Evolutionary conservation across 179 eudicot species (phyloP).

Genomic region (Silene coronaria): DNA sequence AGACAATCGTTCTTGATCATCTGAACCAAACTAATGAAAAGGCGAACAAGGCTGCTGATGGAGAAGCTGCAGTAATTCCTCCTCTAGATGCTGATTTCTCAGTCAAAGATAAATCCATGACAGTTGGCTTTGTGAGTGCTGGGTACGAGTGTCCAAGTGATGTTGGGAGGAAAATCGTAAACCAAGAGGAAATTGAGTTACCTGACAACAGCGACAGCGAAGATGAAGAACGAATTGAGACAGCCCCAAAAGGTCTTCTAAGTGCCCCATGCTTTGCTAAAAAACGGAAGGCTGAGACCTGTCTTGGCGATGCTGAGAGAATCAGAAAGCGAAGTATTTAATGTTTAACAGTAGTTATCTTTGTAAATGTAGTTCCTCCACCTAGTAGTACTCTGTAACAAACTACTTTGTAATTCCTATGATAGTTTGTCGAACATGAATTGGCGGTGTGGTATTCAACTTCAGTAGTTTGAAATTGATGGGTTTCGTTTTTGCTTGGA

Average conservation of each 20-base stretch:
- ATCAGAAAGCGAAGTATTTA: too few relatives aligned
- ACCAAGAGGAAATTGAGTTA: slow-evolving; percentile 65
- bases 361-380: too few relatives aligned
- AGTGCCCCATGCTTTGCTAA: slow-evolving; percentile 37
- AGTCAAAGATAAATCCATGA: slow-evolving; percentile 36
- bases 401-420: too few relatives aligned
- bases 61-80: slow-evolving; percentile 47
- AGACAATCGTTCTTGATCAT: slow-evolving; percentile 69
- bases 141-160: slow-evolving; percentile 46
- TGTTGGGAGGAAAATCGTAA: slow-evolving; percentile 27
- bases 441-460: too few relatives aligned
- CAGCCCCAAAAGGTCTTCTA: slow-evolving; percentile 72
- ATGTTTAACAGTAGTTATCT: too few relatives aligned
- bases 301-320: too few relatives aligned
- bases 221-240: slow-evolving; percentile 57
- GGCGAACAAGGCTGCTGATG: slow-evolving; percentile 48
- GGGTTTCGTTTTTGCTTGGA: too few relatives aligned
- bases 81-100: slow-evolving; percentile 18
- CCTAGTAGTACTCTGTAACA: too few relatives aligned
- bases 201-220: slow-evolving; percentile 65
- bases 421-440: too few relatives aligned
- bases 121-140: slow-evolving; percentile 70
- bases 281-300: too few relatives aligned
- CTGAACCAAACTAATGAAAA: slow-evolving; percentile 68
- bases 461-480: too few relatives aligned